phyloP scores from a whole-genome alignment of 257 asterid species.

The Misopates orontium region DNA sequence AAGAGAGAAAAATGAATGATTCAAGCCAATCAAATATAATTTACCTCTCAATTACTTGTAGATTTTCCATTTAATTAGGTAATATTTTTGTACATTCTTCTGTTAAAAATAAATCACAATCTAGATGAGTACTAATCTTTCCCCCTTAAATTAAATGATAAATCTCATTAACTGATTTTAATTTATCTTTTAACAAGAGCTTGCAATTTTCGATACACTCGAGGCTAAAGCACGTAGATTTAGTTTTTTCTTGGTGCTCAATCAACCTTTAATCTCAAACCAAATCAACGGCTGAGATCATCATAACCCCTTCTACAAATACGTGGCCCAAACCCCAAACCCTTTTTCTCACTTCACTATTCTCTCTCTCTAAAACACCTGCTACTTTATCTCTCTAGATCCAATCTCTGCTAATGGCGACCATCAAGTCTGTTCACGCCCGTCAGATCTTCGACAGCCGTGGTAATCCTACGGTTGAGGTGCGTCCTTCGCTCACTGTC shows the following conservation, averaged over 20 bases:
- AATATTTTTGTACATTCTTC: no score
- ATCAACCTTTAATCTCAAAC: slow-evolving; percentile 18
- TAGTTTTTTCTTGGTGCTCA: slow-evolving; percentile 18
- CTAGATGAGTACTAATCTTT: background rate
- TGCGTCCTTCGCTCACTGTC: slow-evolving; percentile 24
- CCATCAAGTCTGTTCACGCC: slow-evolving; percentile 61
- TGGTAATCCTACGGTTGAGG: slow-evolving; percentile 90
- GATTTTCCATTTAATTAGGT: no score
- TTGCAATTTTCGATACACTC: slow-evolving; percentile 22
- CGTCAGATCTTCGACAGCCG: slow-evolving; percentile 94
- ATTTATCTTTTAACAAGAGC: background rate
- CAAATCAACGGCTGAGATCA: slow-evolving; percentile 46
- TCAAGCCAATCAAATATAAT: no score
- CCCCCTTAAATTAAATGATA: background rate
- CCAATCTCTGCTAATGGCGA: slow-evolving; percentile 44
- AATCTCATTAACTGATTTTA: background rate
- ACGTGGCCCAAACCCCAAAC: no score
- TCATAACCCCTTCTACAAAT: slow-evolving; percentile 32
- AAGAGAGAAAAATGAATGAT: no score
- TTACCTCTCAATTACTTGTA: no score
- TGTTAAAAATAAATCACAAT: background rate
- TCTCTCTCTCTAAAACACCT: background rate
- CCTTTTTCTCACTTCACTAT: background rate
- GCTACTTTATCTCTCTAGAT: slow-evolving; percentile 13
- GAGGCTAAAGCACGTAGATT: slow-evolving; percentile 22